phyloP scores from a whole-genome alignment of 208 protist species.

The Sergeia podlipaevii region DNA sequence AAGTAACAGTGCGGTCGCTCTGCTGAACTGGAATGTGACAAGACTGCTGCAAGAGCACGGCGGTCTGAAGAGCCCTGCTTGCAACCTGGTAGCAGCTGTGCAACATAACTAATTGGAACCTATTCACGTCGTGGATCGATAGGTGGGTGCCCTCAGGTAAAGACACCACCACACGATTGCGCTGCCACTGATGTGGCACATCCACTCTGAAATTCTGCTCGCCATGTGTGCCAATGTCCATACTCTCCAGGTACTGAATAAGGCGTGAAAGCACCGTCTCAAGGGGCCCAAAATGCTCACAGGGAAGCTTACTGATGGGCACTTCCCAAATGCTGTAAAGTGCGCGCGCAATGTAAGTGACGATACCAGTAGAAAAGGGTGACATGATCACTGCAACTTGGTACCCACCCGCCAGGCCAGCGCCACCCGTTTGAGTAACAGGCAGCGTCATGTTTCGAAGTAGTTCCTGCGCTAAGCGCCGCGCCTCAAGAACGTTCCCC shows the following conservation, averaged over 20 bases:
- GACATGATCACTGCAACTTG: conserved; percentile 67
- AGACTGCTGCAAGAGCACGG: conserved; percentile 50
- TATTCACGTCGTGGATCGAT: conserved; percentile 35
- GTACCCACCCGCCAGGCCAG: conserved; percentile 13
- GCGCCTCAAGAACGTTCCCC: conserved; percentile 39
- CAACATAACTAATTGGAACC: conserved; percentile 39
- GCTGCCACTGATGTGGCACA: conserved; percentile 40
- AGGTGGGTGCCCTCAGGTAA: conserved; percentile 24
- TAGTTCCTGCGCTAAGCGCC: conserved; percentile 56
- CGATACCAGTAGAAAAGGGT: conserved; percentile 55
- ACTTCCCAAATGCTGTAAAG: conserved; percentile 72
- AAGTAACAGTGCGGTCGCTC: conserved; percentile 52
- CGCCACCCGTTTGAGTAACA: conserved; percentile 30
- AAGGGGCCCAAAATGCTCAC: conserved; percentile 17
- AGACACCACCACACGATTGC: conserved; percentile 31
- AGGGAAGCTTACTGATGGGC: conserved; percentile 26
- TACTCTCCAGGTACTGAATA: conserved; percentile 15
- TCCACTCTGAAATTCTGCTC: conserved; percentile 22
- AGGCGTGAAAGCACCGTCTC: conserved; percentile 26
- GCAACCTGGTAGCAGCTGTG: conserved; percentile 35
- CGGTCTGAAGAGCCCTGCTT: conserved; percentile 54
- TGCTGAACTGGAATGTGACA: conserved; percentile 38
- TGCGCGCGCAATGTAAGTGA: conserved; percentile 54
- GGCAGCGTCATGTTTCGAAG: conserved; percentile 56
- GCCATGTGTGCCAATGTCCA: conserved; percentile 21